These are phyloP conservation scores for Prunus campanulata DNA, from an alignment of 306 rosid genomes.

Conservation along the genomic window DNA sequence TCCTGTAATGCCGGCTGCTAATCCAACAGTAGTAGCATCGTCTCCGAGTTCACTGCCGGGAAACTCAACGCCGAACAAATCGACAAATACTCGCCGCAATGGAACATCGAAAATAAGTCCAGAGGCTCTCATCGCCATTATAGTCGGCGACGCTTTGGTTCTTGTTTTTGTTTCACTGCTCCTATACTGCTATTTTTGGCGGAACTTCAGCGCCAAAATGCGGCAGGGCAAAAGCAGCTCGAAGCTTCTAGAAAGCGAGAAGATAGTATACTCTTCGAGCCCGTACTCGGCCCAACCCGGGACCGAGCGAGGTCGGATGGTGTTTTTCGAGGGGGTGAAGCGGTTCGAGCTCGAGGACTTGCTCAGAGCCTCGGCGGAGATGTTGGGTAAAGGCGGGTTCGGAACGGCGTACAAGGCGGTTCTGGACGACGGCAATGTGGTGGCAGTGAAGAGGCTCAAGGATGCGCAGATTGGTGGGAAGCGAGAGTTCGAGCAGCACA, in stretches of 20 bases:
- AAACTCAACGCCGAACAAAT: slow-evolving; percentile 10
- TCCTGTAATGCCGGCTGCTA: slow-evolving; percentile 39
- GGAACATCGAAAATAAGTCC: slow-evolving; percentile 40
- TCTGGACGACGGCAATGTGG: slow-evolving; percentile 75
- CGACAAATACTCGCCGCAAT: slow-evolving; percentile 17
- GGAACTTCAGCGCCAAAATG: slow-evolving; percentile 35
- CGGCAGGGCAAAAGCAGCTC: slow-evolving; percentile 44
- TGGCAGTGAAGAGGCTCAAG: slow-evolving; percentile 82
- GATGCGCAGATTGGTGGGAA: slow-evolving; percentile 67
- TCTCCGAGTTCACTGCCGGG: slow-evolving; percentile 65
- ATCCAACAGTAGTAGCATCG: slow-evolving; percentile 48
- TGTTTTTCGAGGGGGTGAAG: slow-evolving; percentile 76
- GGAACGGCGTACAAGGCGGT: slow-evolving; percentile 89
- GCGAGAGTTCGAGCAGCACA: slow-evolving; percentile 71
- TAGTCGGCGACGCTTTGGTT: slow-evolving; percentile 58
- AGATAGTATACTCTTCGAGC: slow-evolving; percentile 78
- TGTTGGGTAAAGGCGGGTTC: slow-evolving; percentile 84
- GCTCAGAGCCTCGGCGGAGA: slow-evolving; percentile 83
- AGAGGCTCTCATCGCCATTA: slow-evolving; percentile 51
- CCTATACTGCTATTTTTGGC: slow-evolving; percentile 72
- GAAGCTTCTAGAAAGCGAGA: slow-evolving; percentile 61
- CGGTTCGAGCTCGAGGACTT: slow-evolving; percentile 78
- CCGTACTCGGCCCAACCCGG: slow-evolving; percentile 69
- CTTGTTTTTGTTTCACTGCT: slow-evolving; percentile 55
- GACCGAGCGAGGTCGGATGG: slow-evolving; percentile 59